phyloP scores from a whole-genome alignment of 2,329 filamentous ascomycete species.

The Metarhizium sp. region DNA sequence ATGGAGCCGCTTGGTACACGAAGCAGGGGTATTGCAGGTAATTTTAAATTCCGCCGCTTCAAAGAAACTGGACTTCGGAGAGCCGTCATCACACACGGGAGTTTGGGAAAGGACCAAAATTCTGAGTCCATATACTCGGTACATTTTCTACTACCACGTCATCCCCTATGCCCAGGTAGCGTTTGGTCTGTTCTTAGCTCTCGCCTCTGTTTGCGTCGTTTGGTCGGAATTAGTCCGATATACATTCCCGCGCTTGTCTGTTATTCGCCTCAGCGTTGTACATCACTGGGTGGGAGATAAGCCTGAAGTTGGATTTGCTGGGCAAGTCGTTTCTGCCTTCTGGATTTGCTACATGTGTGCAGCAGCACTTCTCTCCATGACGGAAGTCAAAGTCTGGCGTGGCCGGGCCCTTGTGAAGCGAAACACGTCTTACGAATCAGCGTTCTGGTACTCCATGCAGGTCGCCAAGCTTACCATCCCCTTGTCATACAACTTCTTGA shows the following conservation, averaged over 20 bases:
- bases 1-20: slow-evolving; percentile 71
- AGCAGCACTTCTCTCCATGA: slow-evolving; percentile 78
- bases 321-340: slow-evolving; percentile 71
- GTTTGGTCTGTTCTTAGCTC: slow-evolving; percentile 56
- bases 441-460: slow-evolving; percentile 92
- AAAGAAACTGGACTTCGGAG: slow-evolving; percentile 68
- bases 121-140: slow-evolving; percentile 73
- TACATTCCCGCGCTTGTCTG: slow-evolving; percentile 66
- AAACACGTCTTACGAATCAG: slow-evolving; percentile 86
- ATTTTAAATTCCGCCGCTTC: slow-evolving; percentile 79
- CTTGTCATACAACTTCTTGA: slow-evolving; percentile 92
- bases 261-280: slow-evolving; percentile 58
- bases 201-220: slow-evolving; percentile 74
- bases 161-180: slow-evolving; percentile 58
- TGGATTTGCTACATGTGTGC: slow-evolving; percentile 98
- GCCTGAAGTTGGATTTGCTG: slow-evolving; percentile 73
- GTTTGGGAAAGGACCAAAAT: slow-evolving; percentile 47
- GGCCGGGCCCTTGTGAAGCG: slow-evolving; percentile 82
- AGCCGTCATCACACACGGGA: slow-evolving; percentile 43
- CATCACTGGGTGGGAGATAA: slow-evolving; percentile 64
- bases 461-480: slow-evolving; percentile 89
- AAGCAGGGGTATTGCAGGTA: slow-evolving; percentile 65
- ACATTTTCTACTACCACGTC: slow-evolving; percentile 64
- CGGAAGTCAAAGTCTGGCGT: slow-evolving; percentile 95
- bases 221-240: slow-evolving; percentile 91